Evolutionary conservation across 768 basidiomycete genomes (phyloP), one percentile per base, ranked within the genome.

Genomic region (Suillus tomentosus): DNA sequence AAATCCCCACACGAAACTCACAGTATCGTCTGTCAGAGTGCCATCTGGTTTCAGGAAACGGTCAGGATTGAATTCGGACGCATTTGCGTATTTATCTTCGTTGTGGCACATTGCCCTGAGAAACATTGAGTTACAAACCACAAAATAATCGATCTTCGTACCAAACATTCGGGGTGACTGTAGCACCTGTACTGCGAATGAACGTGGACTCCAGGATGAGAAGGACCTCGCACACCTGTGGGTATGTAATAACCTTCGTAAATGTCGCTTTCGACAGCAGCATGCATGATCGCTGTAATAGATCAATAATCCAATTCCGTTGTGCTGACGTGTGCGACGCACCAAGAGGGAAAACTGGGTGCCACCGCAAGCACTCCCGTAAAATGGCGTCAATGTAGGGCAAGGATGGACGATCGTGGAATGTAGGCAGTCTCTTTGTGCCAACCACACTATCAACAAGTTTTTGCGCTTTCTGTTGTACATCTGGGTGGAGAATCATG

Each of bases 241-340:
- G 86, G 86, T 45, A 87, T 87, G 8, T 82, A 72, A 63, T 81
- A 83, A 14, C 79, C 78, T 34, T 75, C 69, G 63, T 81, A 82
- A 22, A 74, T 62, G 50, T 82, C 80, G 56, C 78, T 77, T 40
- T 71, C 65, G 0, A 77, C 78, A 3, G 64, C n/a, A 10, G 64
- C 59, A 59, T 77, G 77, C 3, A 73, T 69, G 39, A 68, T 64
- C 62, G 61, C 53, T 54, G 11, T 54, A 13, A 34, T 54, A 3
- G 11, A 54, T 54, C 34, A 60, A n/a, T 24, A 3, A 17, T 53
- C 10, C 4, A 7, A n/a, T 60, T n/a, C 9, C 15, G 31, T 24
- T n/a, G 19, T n/a, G 34, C 8, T 14, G 17, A 53, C 10, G 53
- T n/a, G 11, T n/a, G 19, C 9, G 40, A 68, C 69, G 62, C 36